Evolutionary conservation across 257 asterid genomes (phyloP), one percentile per base, ranked within the genome.

Genomic region (Forsythia suspensa): DNA sequence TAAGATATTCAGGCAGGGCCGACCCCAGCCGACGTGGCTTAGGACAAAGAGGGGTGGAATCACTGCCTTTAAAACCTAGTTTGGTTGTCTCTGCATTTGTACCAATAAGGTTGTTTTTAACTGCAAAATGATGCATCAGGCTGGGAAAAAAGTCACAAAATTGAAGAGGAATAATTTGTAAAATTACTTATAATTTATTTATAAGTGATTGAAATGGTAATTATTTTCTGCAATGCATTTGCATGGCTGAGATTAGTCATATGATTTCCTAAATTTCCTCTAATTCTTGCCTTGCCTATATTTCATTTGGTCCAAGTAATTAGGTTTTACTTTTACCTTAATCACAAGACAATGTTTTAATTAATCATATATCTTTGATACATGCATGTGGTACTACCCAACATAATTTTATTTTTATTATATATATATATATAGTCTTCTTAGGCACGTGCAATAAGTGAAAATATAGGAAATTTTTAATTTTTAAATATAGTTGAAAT

Each of bases 21-120:
- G 92, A 79, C 29, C 86, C 84, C 11, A 80, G 79, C 16, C 90
- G 86, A 73, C 88, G 91, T 41, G 97, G 94, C 85, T 91, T 91
- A 24, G 97, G 93, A 80, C 93, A 90, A 59, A 88, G 38, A 39
- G 89, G 93, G 71, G 78, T 42, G 6, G 66, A 80, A 77, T 85
- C 73, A 38, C 77, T 77, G 20, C 79, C 85, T 70, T 77, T 83
- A 42, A 40, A 75, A 2, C 72, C 75, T 36, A 52, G 84, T 65
- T 74, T 73, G 79, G 29, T 80, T 29, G 67, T 76, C 42, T 85
- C 84, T 36, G 79, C 41, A 72, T 67, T 77, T 57, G 84, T 61
- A 37, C 81, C 89, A 63, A 70, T 55, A 72, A 83, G 42, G 39
- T 84, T 82, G 79, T 73, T 76, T 55, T 88, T 90, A 48, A 81